phyloP scores from a whole-genome alignment of 805 yeast species.

The Cyberlindnera xylosilytica region DNA sequence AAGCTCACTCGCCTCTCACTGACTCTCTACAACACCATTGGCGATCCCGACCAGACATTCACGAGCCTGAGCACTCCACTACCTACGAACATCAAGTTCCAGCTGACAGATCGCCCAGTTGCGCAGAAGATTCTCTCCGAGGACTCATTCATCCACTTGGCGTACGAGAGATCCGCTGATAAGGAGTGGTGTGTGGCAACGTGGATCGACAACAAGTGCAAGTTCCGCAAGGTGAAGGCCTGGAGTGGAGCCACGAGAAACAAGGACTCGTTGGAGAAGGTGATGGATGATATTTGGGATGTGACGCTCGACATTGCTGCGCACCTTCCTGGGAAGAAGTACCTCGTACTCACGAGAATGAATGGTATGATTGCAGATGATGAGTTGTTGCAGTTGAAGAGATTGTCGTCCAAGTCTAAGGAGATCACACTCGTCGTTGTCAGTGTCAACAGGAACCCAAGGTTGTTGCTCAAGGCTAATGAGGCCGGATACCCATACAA shows the following conservation, averaged over 20 bases:
- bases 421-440: conserved; percentile 64
- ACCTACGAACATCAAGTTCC: conserved; percentile 42
- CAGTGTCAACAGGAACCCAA: conserved; percentile 61
- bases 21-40: conserved; percentile 57
- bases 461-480: conserved; percentile 34
- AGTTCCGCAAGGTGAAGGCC: conserved; percentile 54
- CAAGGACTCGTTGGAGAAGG: conserved; percentile 43
- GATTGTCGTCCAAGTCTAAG: conserved; percentile 55
- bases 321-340: conserved; percentile 40
- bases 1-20: conserved; percentile 45
- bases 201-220: conserved; percentile 86
- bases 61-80: conserved; percentile 39
- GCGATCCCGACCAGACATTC: conserved; percentile 33
- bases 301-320: conserved; percentile 46
- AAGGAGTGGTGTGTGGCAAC: conserved; percentile 83
- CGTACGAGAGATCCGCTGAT: conserved; percentile 80
- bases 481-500: conserved; percentile 33
- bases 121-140: conserved; percentile 44
- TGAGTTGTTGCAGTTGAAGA: conserved; percentile 75
- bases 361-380: conserved; percentile 79
- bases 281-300: conserved; percentile 66
- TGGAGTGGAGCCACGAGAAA: conserved; percentile 49
- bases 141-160: conserved; percentile 78
- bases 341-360: conserved; percentile 64
- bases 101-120: conserved; percentile 36